A percentile compares a stretch with the other conserved stretches of the same genome.
phyloP scores from a whole-genome alignment of 2,329 filamentous ascomycete species.

The Aquanectria penicillioides region DNA sequence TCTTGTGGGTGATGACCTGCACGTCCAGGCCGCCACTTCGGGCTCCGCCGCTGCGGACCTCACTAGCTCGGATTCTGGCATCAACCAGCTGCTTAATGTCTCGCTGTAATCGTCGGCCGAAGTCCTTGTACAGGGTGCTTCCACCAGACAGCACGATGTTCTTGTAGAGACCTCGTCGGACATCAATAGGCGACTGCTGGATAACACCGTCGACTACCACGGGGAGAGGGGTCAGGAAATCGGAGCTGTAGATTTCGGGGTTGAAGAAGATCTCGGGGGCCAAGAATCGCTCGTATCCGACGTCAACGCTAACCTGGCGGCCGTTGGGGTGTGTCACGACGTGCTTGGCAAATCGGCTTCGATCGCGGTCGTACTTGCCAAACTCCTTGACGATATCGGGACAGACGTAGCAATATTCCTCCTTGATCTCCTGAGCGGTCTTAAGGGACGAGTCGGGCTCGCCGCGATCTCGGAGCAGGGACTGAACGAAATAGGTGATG shows the following conservation, averaged over 20 bases:
- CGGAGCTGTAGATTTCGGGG: conserved; percentile 98
- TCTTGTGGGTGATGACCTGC: conserved; percentile 96
- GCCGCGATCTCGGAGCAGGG: conserved; percentile 91
- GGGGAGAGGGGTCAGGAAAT: conserved; percentile 95
- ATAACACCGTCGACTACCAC: conserved; percentile 96
- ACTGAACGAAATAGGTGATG: conserved; percentile 99
- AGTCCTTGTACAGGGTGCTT: conserved; percentile 98
- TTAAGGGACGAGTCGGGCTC: conserved; percentile 97
- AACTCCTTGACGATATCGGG: conserved; percentile 99
- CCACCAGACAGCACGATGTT: conserved; percentile 98
- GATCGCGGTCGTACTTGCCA: conserved; percentile 90
- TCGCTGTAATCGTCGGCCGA: conserved; percentile 92
- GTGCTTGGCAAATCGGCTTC: conserved; percentile 90
- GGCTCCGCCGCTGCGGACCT: conserved; percentile 89
- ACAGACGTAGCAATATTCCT: conserved; percentile 98
- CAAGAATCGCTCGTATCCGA: conserved; percentile 97
- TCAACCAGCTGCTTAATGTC: conserved; percentile 98
- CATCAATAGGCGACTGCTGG: conserved; percentile 96
- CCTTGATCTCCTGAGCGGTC: conserved; percentile 98
- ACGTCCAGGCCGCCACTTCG: conserved; percentile 95
- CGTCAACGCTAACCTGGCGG: conserved; percentile 84
- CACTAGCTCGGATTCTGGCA: conserved; percentile 89
- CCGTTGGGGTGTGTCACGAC: conserved; percentile 87
- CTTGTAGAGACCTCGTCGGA: conserved; percentile 97
- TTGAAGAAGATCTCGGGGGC: conserved; percentile 99